Conservation (phyloP, 805 yeast species). For the Lachancea mirantina region DNA sequence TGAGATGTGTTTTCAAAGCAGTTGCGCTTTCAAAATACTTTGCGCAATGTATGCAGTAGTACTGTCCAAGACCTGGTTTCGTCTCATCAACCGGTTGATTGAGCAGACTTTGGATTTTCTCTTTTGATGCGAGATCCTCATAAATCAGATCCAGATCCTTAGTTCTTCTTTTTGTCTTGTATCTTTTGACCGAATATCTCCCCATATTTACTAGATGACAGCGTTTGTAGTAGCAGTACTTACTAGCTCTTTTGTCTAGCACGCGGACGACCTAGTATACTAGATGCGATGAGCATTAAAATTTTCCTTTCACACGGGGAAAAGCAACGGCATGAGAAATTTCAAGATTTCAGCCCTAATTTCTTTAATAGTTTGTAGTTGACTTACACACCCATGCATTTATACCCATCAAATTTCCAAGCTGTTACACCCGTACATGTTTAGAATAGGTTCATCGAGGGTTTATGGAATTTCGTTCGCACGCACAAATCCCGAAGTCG, state of each 20-base stretch:
- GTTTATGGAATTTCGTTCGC: too few relatives aligned
- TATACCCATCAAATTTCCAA: too few relatives aligned
- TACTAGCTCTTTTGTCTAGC: not conserved
- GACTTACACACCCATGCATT: too few relatives aligned
- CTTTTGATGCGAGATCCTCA: constrained; percentile 60
- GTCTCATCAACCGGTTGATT: constrained; percentile 85
- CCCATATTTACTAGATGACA: constrained; percentile 52
- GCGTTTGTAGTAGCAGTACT: not conserved
- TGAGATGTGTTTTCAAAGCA: constrained; percentile 65
- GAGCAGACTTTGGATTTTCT: constrained; percentile 56
- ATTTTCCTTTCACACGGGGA: constrained; percentile 1
- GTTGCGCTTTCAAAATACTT: constrained; percentile 76
- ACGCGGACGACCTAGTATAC: too few relatives aligned
- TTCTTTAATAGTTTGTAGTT: too few relatives aligned
- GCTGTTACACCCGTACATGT: too few relatives aligned
- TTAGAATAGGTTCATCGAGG: too few relatives aligned
- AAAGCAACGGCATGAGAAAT: too few relatives aligned
- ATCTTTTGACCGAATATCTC: constrained; percentile 76
- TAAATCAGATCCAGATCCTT: constrained; percentile 79
- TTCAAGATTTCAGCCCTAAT: too few relatives aligned
- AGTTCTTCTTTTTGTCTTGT: constrained; percentile 83
- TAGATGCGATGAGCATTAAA: constrained; percentile 5
- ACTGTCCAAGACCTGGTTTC: constrained; percentile 91
- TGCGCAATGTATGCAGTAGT: constrained; percentile 90
- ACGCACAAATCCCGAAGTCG: too few relatives aligned